These are phyloP conservation scores for Penstemon eatonii DNA, from an alignment of 257 asterid species.

Conservation along the genomic window DNA sequence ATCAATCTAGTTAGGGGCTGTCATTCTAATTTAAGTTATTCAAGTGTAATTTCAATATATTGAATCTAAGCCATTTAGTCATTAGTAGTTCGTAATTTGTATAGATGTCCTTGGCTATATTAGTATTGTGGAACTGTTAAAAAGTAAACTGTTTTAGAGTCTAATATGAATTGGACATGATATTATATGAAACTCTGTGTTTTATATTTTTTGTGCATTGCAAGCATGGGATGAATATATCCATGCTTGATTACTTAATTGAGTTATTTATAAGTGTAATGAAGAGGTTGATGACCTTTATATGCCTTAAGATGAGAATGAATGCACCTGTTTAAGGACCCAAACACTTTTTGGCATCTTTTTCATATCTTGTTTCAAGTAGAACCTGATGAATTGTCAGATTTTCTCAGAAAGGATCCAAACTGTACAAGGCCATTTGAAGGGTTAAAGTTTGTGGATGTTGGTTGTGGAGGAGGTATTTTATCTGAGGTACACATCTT, in stretches of 20 bases:
- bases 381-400: slow-evolving; percentile 32
- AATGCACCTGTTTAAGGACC: background rate
- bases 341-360: background rate
- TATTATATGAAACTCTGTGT: background rate
- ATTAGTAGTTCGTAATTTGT: background rate
- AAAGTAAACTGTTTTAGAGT: background rate
- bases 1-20: no score
- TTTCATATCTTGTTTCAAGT: background rate
- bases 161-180: background rate
- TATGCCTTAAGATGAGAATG: background rate
- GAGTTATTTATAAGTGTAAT: background rate
- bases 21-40: no score
- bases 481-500: slow-evolving; percentile 74
- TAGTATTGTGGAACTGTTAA: background rate
- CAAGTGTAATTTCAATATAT: no score
- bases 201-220: background rate
- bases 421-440: slow-evolving; percentile 67
- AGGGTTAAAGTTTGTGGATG: slow-evolving; percentile 81
- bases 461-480: slow-evolving; percentile 98
- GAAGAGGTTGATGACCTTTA: background rate
- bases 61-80: background rate
- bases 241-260: no score
- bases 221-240: background rate
- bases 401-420: slow-evolving; percentile 72
- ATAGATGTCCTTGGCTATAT: background rate